These are phyloP conservation scores for Hyparrhenia diplandra DNA, from an alignment of 176 grass and related monocot genomes.

Conservation along the genomic window DNA sequence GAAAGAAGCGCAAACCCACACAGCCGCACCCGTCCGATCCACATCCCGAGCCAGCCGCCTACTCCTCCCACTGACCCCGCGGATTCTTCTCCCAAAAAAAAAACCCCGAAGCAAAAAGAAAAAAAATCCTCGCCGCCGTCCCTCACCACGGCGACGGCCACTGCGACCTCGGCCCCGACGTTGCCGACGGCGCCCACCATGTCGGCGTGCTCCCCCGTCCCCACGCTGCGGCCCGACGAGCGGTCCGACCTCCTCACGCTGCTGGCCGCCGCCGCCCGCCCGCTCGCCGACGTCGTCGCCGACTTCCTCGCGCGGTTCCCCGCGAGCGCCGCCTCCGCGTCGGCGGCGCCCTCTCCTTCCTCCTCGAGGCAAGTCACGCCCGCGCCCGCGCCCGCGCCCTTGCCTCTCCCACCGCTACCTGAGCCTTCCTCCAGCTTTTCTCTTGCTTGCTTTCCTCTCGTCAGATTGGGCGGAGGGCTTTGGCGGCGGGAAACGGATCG, in stretches of 20 bases:
- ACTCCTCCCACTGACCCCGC: slow-evolving; percentile 16
- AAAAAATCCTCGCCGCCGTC: slow-evolving; percentile 34
- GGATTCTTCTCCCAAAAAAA: not conserved
- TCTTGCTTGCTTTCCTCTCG: slow-evolving; percentile 15
- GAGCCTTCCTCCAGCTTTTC: not conserved
- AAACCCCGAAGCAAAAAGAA: not conserved
- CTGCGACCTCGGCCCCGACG: not conserved
- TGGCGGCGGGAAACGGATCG: slow-evolving; percentile 33
- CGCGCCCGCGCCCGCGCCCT: not conserved
- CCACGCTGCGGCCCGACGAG: slow-evolving; percentile 65
- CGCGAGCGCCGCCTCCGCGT: slow-evolving; percentile 78
- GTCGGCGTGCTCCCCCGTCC: slow-evolving; percentile 20
- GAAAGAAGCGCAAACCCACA: not conserved
- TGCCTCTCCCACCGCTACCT: not conserved
- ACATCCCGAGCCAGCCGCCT: slow-evolving; percentile 18
- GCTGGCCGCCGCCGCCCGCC: slow-evolving; percentile 50
- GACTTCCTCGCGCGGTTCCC: slow-evolving; percentile 79
- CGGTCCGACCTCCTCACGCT: slow-evolving; percentile 58
- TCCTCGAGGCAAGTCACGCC: slow-evolving; percentile 58
- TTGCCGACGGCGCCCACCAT: slow-evolving; percentile 9
- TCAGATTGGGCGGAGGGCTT: slow-evolving; percentile 30
- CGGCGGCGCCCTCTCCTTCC: slow-evolving; percentile 57
- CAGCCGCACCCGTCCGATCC: slow-evolving; percentile 33
- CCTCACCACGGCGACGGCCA: not conserved
- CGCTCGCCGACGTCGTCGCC: slow-evolving; percentile 63